These are phyloP conservation scores for Psophocarpus tetragonolobus DNA, from an alignment of 306 rosid species.

Conservation along the genomic window DNA sequence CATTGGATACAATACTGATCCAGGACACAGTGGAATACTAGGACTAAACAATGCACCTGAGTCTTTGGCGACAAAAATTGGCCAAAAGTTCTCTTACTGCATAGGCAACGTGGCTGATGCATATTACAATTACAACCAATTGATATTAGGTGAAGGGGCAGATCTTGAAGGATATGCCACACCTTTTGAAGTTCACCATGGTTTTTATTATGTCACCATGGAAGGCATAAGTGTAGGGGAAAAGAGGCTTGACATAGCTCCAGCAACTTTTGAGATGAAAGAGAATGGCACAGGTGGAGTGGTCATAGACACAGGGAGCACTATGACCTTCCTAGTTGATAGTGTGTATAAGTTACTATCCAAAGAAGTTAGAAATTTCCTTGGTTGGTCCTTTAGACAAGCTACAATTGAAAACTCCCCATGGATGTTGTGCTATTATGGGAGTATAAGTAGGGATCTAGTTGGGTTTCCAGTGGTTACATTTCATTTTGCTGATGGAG, in stretches of 20 bases:
- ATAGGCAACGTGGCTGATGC: constrained; percentile 43
- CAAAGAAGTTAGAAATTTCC: constrained; percentile 26
- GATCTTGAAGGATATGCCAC: constrained; percentile 48
- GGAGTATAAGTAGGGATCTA: constrained; percentile 31
- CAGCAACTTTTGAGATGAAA: constrained; percentile 26
- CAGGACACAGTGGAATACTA: constrained; percentile 44
- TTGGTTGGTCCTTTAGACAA: neutral
- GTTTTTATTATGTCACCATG: constrained; percentile 41
- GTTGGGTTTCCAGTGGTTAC: constrained; percentile 46
- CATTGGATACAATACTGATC: neutral
- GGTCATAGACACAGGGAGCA: constrained; percentile 42
- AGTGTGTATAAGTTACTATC: constrained; percentile 7
- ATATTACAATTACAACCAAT: constrained; percentile 38
- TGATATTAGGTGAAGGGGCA: constrained; percentile 51
- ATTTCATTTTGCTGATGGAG: constrained; percentile 42
- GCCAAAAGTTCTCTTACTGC: constrained; percentile 49
- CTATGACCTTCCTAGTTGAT: constrained; percentile 28
- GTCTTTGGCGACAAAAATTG: constrained; percentile 41
- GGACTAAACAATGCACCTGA: constrained; percentile 29
- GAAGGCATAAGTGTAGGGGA: constrained; percentile 51
- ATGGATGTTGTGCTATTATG: constrained; percentile 38
- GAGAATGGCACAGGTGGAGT: constrained; percentile 45
- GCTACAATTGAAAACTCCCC: neutral
- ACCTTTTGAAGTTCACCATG: neutral
- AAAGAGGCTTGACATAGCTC: constrained; percentile 31